These are phyloP conservation scores for Erythrophleum fordii DNA, from an alignment of 306 rosid species.

Conservation along the genomic window DNA sequence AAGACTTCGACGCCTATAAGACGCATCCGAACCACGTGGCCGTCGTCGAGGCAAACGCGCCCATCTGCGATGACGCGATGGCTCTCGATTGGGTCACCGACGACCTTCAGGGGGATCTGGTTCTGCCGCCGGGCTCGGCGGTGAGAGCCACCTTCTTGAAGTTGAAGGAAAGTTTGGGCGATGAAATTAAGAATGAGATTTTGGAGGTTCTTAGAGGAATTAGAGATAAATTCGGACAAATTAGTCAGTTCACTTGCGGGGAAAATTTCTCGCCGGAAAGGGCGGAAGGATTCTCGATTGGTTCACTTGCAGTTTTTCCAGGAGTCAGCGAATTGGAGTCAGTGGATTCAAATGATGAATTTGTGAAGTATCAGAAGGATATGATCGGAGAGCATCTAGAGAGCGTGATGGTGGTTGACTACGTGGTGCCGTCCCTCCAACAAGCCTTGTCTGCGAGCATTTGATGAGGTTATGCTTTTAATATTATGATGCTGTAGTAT, in stretches of 20 bases:
- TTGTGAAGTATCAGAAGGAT: conserved; percentile 49
- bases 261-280: conserved; percentile 76
- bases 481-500: too few relatives aligned
- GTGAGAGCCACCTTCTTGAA: conserved; percentile 56
- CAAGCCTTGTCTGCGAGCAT: conserved; percentile 36
- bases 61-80: conserved; percentile 56
- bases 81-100: conserved; percentile 72
- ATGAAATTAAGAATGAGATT: conserved; percentile 46
- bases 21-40: conserved; percentile 59
- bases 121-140: conserved; percentile 51
- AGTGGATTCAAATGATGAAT: conserved; percentile 46
- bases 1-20: conserved; percentile 52
- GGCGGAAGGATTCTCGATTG: conserved; percentile 73
- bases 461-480: conserved; percentile 6
- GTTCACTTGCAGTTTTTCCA: conserved; percentile 55
- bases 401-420: conserved; percentile 54
- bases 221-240: conserved; percentile 41
- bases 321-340: conserved; percentile 56
- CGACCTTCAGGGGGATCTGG: neutral
- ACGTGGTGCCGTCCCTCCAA: conserved; percentile 40
- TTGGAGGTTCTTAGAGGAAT: conserved; percentile 54
- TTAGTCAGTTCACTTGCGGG: conserved; percentile 55
- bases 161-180: conserved; percentile 57
- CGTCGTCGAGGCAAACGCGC: conserved; percentile 53
- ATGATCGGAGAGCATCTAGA: conserved; percentile 61